Percentiles rank a stretch among this genome's conserved stretches.
phyloP scores from a whole-genome alignment of 1,284 basidiomycete genomes.

The Hemileia vastatrix region DNA sequence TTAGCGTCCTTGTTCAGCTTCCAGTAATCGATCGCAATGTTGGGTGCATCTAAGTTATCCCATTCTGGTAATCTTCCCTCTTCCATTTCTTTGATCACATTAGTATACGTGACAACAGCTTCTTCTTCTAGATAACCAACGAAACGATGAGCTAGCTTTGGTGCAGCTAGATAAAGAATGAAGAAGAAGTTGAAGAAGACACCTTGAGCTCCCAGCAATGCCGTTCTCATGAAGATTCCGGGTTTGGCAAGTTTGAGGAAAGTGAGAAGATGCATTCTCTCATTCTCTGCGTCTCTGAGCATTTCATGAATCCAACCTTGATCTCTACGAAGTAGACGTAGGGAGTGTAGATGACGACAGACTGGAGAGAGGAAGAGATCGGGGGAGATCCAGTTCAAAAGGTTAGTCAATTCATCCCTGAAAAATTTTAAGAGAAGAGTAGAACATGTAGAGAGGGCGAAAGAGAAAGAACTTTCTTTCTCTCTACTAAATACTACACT shows the following conservation, averaged over 20 bases:
- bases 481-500: no score
- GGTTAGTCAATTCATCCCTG: neutral
- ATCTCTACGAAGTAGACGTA: conserved; percentile 32
- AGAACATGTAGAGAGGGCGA: no score
- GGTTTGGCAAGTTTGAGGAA: conserved; percentile 23
- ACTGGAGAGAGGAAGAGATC: conserved; percentile 13
- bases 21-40: conserved; percentile 33
- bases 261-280: conserved; percentile 35
- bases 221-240: conserved; percentile 23
- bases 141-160: conserved; percentile 31
- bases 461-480: no score
- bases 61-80: conserved; percentile 29
- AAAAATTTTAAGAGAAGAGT: neutral
- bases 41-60: conserved; percentile 7
- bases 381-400: neutral
- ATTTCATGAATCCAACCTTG: conserved; percentile 36
- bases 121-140: conserved; percentile 35
- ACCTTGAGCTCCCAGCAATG: conserved; percentile 27
- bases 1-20: no score
- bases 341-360: conserved; percentile 21
- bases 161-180: conserved; percentile 32
- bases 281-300: conserved; percentile 38
- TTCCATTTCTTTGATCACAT: conserved; percentile 24
- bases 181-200: conserved; percentile 36
- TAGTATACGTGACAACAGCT: conserved; percentile 16